Evolutionary conservation across 2,329 filamentous ascomycete genomes (phyloP).

Genomic region (Scedosporium minutisporum): DNA sequence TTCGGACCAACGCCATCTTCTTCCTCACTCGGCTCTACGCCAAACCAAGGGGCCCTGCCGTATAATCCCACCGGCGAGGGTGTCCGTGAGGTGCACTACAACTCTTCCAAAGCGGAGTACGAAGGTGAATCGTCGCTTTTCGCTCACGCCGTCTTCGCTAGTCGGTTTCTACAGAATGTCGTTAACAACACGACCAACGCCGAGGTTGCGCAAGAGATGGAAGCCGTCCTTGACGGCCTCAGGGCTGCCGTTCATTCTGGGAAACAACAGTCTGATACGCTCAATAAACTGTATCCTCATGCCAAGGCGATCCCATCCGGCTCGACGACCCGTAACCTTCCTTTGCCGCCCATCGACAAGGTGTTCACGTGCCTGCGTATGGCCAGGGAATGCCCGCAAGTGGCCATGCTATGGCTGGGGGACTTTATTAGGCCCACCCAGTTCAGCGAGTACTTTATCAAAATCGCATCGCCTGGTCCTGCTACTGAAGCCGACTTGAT

Average conservation of each 20-base stretch:
- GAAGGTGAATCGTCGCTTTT: constrained; percentile 32
- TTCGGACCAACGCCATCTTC: constrained; percentile 7
- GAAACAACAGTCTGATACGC: constrained; percentile 9
- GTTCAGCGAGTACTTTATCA: constrained; percentile 14
- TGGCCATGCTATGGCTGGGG: constrained; percentile 10
- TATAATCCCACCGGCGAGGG: not conserved
- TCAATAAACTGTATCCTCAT: constrained; percentile 6
- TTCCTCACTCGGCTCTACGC: not conserved
- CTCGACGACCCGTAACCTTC: constrained; percentile 5
- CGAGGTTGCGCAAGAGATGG: constrained; percentile 14
- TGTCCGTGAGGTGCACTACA: not conserved
- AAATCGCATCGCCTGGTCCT: constrained; percentile 12
- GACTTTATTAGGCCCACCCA: constrained; percentile 10
- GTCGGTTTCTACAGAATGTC: constrained; percentile 14
- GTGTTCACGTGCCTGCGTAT: constrained; percentile 10
- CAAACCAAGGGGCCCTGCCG: not conserved
- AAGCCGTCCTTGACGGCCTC: constrained; percentile 10
- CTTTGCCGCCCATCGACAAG: constrained; percentile 10
- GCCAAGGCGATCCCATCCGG: constrained; percentile 7
- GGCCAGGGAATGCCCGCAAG: constrained; percentile 7
- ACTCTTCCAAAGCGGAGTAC: constrained; percentile 10
- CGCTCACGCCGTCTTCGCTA: constrained; percentile 32
- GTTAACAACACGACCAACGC: constrained; percentile 10
- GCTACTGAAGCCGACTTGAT: constrained; percentile 22
- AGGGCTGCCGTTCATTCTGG: constrained; percentile 8